Evolutionary conservation across 2,329 filamentous ascomycete genomes (phyloP), one percentile per base, ranked within the genome.

Genomic region (Cryphonectria japonica): DNA sequence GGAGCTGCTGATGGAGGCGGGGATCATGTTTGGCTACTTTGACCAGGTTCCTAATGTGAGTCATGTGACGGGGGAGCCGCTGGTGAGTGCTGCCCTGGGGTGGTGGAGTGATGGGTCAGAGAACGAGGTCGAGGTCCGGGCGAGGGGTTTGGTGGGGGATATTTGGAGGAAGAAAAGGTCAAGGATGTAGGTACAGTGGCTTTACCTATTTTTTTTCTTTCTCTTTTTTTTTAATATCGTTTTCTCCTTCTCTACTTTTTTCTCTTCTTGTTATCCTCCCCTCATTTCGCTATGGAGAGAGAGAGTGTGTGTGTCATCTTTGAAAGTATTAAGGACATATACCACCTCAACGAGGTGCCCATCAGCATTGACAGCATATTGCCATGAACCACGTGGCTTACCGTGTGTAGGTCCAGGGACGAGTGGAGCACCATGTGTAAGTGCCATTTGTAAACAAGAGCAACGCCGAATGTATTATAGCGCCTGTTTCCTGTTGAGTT

Each of bases 41-140:
- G 60, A 59, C n/a, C 60, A 65, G 22, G 43, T 71, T 16, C 69
- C 69, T 32, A 71, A 70, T n/a, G 39, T 61, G 14, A 67, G 65
- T 11, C 46, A 70, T 26, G 64, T 65, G 2, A 72, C 59, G 2
- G 59, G 64, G 16, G 37, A 19, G n/a, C 63, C 67, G 37, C 41
- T 72, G 14, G 64, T 67, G 16, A 29, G 4, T 14, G 3, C 8
- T 6, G 29, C 6, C 22, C 13, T 14, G 32, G 43, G 16, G 22
- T 16, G 67, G 59, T 22, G 11, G 32, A 19, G n/a, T 26, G 61
- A 50, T 34, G 62, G 16, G 22, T 26, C n/a, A 22, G 59, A 68
- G 43, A 26, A 63, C 1, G 43, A 57, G 29, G 59, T 22, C 22
- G 37, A 50, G 41, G 3, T n/a, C 22, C 14, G 19, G 19, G 59